Conservation (phyloP, 2,329 filamentous ascomycete species). For the Chrysoporthe deuterocubensis region DNA sequence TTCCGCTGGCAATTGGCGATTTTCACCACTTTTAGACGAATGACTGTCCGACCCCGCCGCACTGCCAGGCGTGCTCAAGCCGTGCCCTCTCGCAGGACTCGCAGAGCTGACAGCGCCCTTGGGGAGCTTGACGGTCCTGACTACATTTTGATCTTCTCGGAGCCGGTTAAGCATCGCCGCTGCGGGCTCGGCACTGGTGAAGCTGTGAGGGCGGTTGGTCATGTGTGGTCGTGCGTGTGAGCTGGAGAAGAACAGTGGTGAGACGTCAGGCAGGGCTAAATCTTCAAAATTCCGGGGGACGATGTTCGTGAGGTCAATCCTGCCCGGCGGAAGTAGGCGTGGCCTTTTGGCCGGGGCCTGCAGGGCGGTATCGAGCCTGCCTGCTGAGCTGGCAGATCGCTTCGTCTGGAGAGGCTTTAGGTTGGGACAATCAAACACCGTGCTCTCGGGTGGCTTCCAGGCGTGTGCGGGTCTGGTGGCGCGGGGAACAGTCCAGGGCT, state of each 20-base stretch:
- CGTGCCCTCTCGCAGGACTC: slow-evolving; percentile 46
- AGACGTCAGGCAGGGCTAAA: slow-evolving; percentile 35
- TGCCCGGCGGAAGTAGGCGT: slow-evolving; percentile 50
- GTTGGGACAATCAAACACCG: slow-evolving; percentile 10
- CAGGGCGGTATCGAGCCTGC: slow-evolving; percentile 23
- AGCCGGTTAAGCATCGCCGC: slow-evolving; percentile 52
- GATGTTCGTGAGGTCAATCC: slow-evolving; percentile 45
- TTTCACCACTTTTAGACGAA: slow-evolving; percentile 57
- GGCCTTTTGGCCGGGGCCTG: slow-evolving; percentile 47
- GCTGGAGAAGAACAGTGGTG: slow-evolving; percentile 58
- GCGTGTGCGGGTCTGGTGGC: slow-evolving; percentile 34
- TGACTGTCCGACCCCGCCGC: slow-evolving; percentile 56
- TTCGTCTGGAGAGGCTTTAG: slow-evolving; percentile 33
- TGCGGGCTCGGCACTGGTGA: slow-evolving; percentile 46
- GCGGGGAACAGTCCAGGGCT: slow-evolving; percentile 33
- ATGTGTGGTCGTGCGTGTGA: slow-evolving; percentile 38
- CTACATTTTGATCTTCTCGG: slow-evolving; percentile 48
- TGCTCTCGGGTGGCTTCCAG: slow-evolving; percentile 23
- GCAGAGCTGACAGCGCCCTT: slow-evolving; percentile 55
- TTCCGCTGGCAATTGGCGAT: slow-evolving; percentile 50
- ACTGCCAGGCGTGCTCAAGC: slow-evolving; percentile 56
- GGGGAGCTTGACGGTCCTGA: slow-evolving; percentile 61
- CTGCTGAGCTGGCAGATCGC: slow-evolving; percentile 36
- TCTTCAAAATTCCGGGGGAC: slow-evolving; percentile 32
- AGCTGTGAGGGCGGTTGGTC: slow-evolving; percentile 43